Evolutionary conservation across 2,329 filamentous ascomycete genomes (phyloP), one percentile per base, ranked within the genome.

Genomic region (Clarireedia sp.): DNA sequence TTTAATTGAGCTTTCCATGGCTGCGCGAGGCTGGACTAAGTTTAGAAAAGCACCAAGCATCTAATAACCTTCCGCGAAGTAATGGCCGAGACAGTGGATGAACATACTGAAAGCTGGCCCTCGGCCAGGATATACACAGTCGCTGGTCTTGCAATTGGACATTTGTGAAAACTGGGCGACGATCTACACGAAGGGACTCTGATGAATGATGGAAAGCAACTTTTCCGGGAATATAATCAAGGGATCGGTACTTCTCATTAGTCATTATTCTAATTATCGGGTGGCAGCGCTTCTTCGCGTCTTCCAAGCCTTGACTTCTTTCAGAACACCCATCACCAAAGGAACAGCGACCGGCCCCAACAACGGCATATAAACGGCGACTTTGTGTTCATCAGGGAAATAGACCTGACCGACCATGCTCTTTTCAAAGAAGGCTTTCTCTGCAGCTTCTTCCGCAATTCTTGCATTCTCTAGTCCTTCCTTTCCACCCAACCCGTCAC

Each of bases 331-430:
- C 80, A 96, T 88, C 6, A 96, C 70, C 49, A 99, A 73, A 38
- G 94, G 94, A 12, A 97, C 92, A 4, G 89, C 90, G 41, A 97
- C 84, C 0, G 94, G 94, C 0, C 94, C 94, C 41, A 99, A 73
- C 10, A 99, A 74, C 1, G 94, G 94, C 64, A 99, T 73, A 69
- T 99, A 99, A 0, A 99, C 94, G 0, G 94, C 94, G 23, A 99
- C 82, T 72, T 97, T 99, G 71, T 99, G 94, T 73, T 99, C 94
- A 67, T 99, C 94, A 0, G 94, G 94, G 70, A 99, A 99, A 71
- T 97, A 99, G 2, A 97, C 85, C 73, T 97, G 94, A 0, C 91
- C 94, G 12, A 99, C 94, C 94, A 99, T 99, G 67, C 89, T 95
- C 73, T 95, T 95, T 72, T 99, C 94, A 64, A 99, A 99, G 72